phyloP scores from a whole-genome alignment of 176 grass and related monocot species.

The Triticum monococcum region DNA sequence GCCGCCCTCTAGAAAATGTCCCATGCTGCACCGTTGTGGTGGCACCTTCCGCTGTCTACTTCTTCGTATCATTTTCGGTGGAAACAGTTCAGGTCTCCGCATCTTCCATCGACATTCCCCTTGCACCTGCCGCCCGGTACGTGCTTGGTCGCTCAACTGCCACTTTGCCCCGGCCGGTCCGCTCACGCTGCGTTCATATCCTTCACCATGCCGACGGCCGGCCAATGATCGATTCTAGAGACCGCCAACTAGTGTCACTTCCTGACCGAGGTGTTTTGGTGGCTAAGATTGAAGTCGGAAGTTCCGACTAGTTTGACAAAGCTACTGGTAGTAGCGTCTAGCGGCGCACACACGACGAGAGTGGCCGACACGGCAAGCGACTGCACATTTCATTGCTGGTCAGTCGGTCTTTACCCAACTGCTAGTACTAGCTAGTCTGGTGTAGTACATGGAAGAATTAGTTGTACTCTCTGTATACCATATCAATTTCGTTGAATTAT shows the following conservation, averaged over 20 bases:
- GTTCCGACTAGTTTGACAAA: neutral
- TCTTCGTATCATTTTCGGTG: neutral
- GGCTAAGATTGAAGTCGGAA: neutral
- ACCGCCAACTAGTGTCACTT: neutral
- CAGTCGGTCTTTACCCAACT: neutral
- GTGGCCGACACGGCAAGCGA: conserved; percentile 8
- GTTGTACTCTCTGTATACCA: neutral
- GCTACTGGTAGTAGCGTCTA: neutral
- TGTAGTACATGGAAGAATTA: no score
- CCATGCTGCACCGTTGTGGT: neutral
- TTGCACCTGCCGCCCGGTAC: neutral
- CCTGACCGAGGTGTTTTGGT: neutral
- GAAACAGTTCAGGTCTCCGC: neutral
- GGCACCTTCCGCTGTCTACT: neutral
- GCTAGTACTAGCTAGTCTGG: neutral
- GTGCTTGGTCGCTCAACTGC: neutral
- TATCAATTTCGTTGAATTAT: neutral
- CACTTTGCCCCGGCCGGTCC: neutral
- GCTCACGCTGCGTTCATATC: neutral
- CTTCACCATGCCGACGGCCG: neutral
- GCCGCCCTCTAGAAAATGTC: neutral
- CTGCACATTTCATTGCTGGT: neutral
- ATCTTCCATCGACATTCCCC: neutral
- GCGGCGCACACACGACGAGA: neutral
- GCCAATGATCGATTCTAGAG: neutral